These are phyloP conservation scores for Septoria linicola DNA, from an alignment of 2,329 filamentous ascomycete genomes.

Conservation along the genomic window DNA sequence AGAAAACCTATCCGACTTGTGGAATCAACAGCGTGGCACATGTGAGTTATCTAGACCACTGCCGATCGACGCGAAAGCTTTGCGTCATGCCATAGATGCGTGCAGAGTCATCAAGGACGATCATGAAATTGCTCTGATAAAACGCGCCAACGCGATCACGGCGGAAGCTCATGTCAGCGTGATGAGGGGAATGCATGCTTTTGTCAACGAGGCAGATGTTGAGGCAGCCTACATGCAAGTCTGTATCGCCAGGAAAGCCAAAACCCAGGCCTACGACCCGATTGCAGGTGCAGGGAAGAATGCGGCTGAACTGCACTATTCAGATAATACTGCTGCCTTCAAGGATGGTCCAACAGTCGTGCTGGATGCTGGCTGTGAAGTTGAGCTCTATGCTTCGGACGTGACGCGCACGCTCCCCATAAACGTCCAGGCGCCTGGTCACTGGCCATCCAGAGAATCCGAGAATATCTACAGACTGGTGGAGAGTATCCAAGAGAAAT, in stretches of 20 bases:
- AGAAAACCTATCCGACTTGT: neutral
- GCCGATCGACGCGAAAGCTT: constrained; percentile 24
- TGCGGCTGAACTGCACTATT: constrained; percentile 83
- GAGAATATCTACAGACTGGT: constrained; percentile 75
- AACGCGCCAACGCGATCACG: constrained; percentile 76
- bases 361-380: constrained; percentile 86
- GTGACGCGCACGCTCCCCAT: constrained; percentile 86
- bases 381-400: constrained; percentile 80
- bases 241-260: constrained; percentile 71
- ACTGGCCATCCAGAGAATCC: constrained; percentile 66
- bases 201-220: constrained; percentile 77
- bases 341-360: constrained; percentile 70
- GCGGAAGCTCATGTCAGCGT: constrained; percentile 73
- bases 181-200: constrained; percentile 60
- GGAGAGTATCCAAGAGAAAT: constrained; percentile 78
- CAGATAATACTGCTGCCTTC: constrained; percentile 72
- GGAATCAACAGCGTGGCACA: too few species aligned
- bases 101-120: constrained; percentile 78
- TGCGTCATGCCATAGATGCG: constrained; percentile 73
- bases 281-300: constrained; percentile 84
- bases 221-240: constrained; percentile 73
- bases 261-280: constrained; percentile 79
- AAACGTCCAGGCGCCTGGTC: constrained; percentile 49
- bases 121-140: constrained; percentile 82
- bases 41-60: neutral